phyloP scores from a whole-genome alignment of 2,329 filamentous ascomycete species.

The Cadophora luteo-olivacea region DNA sequence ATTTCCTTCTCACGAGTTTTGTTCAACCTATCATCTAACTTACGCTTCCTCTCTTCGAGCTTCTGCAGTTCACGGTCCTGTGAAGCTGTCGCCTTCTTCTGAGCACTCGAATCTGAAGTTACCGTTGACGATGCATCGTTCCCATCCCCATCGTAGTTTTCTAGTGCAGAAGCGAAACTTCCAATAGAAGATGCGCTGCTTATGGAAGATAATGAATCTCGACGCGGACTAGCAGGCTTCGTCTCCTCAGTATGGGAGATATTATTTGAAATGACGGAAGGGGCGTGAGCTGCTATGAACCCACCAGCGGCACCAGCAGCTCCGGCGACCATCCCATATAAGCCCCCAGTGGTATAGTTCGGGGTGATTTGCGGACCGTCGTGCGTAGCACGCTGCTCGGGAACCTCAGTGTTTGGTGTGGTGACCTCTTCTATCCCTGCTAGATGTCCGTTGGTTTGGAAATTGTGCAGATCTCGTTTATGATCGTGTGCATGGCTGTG shows the following conservation, averaged over 20 bases:
- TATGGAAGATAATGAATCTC: constrained; percentile 39
- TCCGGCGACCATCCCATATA: constrained; percentile 62
- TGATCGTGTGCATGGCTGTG: constrained; percentile 34
- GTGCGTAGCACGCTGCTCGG: constrained; percentile 14
- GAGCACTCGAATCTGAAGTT: constrained; percentile 49
- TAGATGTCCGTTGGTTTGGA: constrained; percentile 41
- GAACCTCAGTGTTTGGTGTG: constrained; percentile 16
- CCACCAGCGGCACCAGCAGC: constrained; percentile 59
- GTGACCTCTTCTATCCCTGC: constrained; percentile 37
- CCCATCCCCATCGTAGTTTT: constrained; percentile 37
- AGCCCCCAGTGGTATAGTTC: constrained; percentile 47
- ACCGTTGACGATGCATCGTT: constrained; percentile 42
- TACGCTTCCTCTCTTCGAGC: constrained; percentile 64
- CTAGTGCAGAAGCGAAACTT: constrained; percentile 56
- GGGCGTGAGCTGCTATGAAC: constrained; percentile 49
- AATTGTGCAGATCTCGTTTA: constrained; percentile 44
- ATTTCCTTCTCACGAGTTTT: constrained; percentile 57
- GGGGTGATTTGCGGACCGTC: constrained; percentile 27
- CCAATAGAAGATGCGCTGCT: constrained; percentile 54
- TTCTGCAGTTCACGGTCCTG: constrained; percentile 71
- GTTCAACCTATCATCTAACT: constrained; percentile 68
- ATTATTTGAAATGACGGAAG: constrained; percentile 35
- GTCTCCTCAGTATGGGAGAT: constrained; percentile 42
- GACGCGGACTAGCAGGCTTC: constrained; percentile 24
- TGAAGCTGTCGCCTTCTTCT: constrained; percentile 43